phyloP scores from a whole-genome alignment of 352 stramenopile genomes.

The Pythium phragmitis region DNA sequence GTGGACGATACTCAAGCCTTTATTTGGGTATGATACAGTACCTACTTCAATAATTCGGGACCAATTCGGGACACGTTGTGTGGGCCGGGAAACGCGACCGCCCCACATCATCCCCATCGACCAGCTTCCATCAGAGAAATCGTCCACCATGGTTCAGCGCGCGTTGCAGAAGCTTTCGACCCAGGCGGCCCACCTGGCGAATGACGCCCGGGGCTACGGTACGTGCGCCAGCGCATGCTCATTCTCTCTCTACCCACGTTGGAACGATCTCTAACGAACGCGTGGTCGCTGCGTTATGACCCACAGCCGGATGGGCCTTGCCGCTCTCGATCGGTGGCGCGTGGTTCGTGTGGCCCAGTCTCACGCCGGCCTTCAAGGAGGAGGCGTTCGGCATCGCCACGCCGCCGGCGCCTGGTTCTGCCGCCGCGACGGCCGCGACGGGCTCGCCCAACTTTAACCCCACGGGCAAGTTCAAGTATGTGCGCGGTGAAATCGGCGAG shows the following conservation, averaged over 20 bases:
- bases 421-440: conserved; percentile 22
- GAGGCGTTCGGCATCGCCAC: conserved; percentile 64
- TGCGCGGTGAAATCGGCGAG: conserved; percentile 71
- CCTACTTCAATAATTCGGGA: not conserved
- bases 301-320: conserved; percentile 44
- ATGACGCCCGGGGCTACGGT: conserved; percentile 55
- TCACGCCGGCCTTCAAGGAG: conserved; percentile 74
- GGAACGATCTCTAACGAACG: not conserved
- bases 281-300: conserved; percentile 9
- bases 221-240: conserved; percentile 29
- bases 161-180: conserved; percentile 38
- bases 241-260: conserved; percentile 3
- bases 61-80: conserved; percentile 17
- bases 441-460: conserved; percentile 40
- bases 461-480: conserved; percentile 81
- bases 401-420: conserved; percentile 21
- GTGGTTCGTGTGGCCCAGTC: conserved; percentile 72
- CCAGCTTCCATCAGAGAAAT: not conserved
- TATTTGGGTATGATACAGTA: not conserved
- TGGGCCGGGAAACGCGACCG: conserved; percentile 18
- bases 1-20: not conserved
- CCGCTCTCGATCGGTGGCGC: conserved; percentile 47
- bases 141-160: conserved; percentile 31
- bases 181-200: conserved; percentile 47
- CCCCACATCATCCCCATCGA: conserved; percentile 8